These are phyloP conservation scores for Phlebiopsis gigantea DNA, from an alignment of 768 basidiomycete species.

Conservation along the genomic window DNA sequence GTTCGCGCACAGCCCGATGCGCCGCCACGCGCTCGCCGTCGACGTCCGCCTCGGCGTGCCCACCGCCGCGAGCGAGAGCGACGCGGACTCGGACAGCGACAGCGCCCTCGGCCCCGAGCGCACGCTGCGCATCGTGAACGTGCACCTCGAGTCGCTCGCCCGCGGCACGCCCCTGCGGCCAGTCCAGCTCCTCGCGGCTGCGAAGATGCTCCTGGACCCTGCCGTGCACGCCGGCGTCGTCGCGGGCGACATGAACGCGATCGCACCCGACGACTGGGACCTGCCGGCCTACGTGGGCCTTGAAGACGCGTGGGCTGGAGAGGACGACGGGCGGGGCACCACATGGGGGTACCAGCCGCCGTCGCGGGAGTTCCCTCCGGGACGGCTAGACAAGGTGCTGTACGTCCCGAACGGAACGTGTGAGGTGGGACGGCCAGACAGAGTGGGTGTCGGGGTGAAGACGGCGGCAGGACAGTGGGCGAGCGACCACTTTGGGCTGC, in stretches of 20 bases:
- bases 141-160: conserved; percentile 66
- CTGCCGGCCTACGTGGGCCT: conserved; percentile 44
- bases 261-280: conserved; percentile 38
- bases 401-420: conserved; percentile 44
- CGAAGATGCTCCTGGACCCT: conserved; percentile 42
- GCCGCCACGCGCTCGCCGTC: conserved; percentile 52
- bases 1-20: conserved; percentile 46
- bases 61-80: conserved; percentile 15
- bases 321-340: conserved; percentile 38
- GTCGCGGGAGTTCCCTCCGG: conserved; percentile 37
- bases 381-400: conserved; percentile 62
- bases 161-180: conserved; percentile 33
- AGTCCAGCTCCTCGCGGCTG: conserved; percentile 49
- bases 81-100: conserved; percentile 17
- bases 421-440: conserved; percentile 44
- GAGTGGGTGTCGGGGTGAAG: conserved; percentile 52
- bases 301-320: conserved; percentile 53
- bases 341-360: conserved; percentile 72
- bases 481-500: conserved; percentile 67
- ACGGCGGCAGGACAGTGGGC: conserved; percentile 41
- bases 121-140: conserved; percentile 61
- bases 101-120: too few relatives aligned
- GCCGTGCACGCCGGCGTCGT: conserved; percentile 53
- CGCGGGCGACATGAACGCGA: conserved; percentile 71
- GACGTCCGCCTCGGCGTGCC: conserved; percentile 45